Conservation (phyloP, 2,329 filamentous ascomycete species). For the Epichloe baconii region DNA sequence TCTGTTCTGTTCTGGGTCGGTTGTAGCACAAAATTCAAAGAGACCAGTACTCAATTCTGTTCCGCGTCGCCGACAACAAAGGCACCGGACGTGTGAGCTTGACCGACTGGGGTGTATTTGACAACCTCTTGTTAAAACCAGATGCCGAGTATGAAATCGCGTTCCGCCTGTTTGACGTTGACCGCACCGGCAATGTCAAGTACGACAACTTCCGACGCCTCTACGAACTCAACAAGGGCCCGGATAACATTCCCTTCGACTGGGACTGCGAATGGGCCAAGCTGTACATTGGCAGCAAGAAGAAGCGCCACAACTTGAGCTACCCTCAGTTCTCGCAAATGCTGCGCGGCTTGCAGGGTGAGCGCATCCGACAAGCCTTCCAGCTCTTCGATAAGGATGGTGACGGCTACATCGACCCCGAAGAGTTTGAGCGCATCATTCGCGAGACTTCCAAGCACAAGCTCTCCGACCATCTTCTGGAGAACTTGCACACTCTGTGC, state of each 20-base stretch:
- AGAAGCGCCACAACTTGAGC: constrained; percentile 79
- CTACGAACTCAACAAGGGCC: constrained; percentile 81
- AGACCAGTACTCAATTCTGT: constrained; percentile 89
- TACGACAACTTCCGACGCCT: constrained; percentile 77
- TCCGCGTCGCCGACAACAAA: constrained; percentile 75
- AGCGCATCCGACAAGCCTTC: constrained; percentile 92
- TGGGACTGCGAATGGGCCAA: constrained; percentile 96
- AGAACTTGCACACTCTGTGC: constrained; percentile 84
- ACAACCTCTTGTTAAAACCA: constrained; percentile 84
- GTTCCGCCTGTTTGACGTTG: constrained; percentile 87
- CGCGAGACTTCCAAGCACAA: constrained; percentile 87
- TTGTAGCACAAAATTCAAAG: constrained; percentile 90
- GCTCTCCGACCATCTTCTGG: constrained; percentile 87
- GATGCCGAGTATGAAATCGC: constrained; percentile 99
- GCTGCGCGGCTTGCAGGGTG: constrained; percentile 88
- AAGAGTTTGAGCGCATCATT: constrained; percentile 95
- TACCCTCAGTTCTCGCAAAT: constrained; percentile 98
- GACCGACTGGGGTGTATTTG: constrained; percentile 82
- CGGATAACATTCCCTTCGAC: constrained; percentile 78
- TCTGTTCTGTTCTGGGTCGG: neutral
- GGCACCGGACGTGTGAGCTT: constrained; percentile 61
- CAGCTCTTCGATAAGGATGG: constrained; percentile 79
- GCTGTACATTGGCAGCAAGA: constrained; percentile 81
- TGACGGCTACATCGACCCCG: constrained; percentile 89
- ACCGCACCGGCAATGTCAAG: constrained; percentile 72